These are phyloP conservation scores for Rhodomyrtus tomentosa DNA, from an alignment of 345 rosid species.

Conservation along the genomic window DNA sequence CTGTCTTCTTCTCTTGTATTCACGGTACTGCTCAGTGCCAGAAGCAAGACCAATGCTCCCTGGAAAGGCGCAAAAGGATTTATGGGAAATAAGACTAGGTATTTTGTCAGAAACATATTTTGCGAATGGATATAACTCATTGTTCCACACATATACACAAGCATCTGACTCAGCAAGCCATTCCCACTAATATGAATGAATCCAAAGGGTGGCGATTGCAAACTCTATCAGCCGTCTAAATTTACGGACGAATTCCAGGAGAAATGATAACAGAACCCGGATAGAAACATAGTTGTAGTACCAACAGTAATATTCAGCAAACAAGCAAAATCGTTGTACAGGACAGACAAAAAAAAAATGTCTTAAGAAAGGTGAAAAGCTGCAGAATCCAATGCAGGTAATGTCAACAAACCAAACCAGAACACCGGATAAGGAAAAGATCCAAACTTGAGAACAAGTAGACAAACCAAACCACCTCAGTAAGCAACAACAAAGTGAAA, in stretches of 20 bases:
- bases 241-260: not conserved
- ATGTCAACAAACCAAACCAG: not conserved
- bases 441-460: not conserved
- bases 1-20: constrained; percentile 22
- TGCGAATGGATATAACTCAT: not conserved
- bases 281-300: not conserved
- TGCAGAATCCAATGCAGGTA: not conserved
- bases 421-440: not conserved
- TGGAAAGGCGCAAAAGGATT: not conserved
- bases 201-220: not conserved
- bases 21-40: constrained; percentile 53
- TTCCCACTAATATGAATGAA: not conserved
- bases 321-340: not conserved
- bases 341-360: not conserved
- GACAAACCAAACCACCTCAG: not conserved
- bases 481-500: not conserved
- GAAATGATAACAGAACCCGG: not conserved
- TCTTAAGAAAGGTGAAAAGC: not conserved
- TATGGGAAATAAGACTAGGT: not conserved
- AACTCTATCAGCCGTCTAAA: not conserved
- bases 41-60: constrained; percentile 81
- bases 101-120: not conserved
- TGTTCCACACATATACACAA: not conserved
- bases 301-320: not conserved
- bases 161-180: not conserved